Evolutionary conservation across 108 stramenopile genomes (phyloP).

Genomic region (Schizochytrium sp.): DNA sequence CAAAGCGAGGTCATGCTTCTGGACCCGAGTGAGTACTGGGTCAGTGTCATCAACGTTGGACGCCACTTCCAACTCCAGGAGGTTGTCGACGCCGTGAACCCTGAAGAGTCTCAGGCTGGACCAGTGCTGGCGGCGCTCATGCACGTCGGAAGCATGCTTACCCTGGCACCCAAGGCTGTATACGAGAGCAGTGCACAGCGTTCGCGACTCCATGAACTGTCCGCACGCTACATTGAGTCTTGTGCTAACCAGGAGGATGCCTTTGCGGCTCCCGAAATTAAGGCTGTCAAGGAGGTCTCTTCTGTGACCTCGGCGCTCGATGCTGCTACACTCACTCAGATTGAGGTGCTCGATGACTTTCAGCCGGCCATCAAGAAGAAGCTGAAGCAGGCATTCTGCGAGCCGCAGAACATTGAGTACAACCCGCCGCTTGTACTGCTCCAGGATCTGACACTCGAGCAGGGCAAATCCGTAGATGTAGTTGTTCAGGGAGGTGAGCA

Average conservation of each 20-base stretch:
- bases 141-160: slow-evolving; percentile 23
- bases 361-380: slow-evolving; percentile 92
- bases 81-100: slow-evolving; percentile 77
- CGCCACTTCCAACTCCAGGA: slow-evolving; percentile 86
- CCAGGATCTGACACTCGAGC: slow-evolving; percentile 43
- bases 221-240: background rate
- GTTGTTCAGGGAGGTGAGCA: slow-evolving; percentile 86
- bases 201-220: background rate
- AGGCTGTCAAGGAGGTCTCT: background rate
- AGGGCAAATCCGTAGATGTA: background rate
- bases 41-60: slow-evolving; percentile 90
- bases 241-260: slow-evolving; percentile 82
- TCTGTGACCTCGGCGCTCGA: slow-evolving; percentile 11
- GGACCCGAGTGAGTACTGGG: slow-evolving; percentile 93
- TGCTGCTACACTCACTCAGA: slow-evolving; percentile 37
- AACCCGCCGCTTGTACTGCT: slow-evolving; percentile 85
- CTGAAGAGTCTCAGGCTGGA: slow-evolving; percentile 49
- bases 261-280: slow-evolving; percentile 87
- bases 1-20: slow-evolving; percentile 88
- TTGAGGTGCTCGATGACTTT: slow-evolving; percentile 33
- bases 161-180: background rate
- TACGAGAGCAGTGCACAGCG: background rate
- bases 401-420: slow-evolving; percentile 88
- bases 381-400: slow-evolving; percentile 98
- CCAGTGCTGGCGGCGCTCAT: slow-evolving; percentile 57